A percentile compares a stretch with the other conserved stretches of the same genome.
Evolutionary conservation across 2,329 filamentous ascomycete species (phyloP).

Genomic region (Ophiosphaerella narmari): DNA sequence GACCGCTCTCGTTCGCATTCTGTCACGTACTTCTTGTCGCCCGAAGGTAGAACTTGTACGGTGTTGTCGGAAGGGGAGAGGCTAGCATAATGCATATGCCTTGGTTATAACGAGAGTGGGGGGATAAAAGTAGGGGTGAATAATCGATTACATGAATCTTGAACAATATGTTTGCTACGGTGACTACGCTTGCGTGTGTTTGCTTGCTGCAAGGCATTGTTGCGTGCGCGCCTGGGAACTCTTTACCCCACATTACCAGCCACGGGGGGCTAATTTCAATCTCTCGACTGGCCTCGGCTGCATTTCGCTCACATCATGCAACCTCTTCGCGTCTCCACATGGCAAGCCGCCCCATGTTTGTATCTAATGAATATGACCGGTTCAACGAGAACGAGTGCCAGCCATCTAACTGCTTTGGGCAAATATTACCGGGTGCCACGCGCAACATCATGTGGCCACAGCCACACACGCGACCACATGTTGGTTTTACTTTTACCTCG

Average conservation of each 20-base stretch:
- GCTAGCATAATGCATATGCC: neutral
- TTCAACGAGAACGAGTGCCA: neutral
- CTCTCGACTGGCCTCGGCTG: conserved; percentile 6
- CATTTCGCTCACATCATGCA: neutral
- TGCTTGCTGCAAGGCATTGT: neutral
- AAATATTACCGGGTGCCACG: conserved; percentile 19
- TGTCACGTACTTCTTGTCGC: neutral
- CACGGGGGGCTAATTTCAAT: neutral
- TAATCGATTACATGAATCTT: neutral
- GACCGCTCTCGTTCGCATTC: neutral
- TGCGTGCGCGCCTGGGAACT: neutral
- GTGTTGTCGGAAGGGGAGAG: no score
- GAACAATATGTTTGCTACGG: neutral
- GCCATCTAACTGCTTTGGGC: conserved; percentile 4
- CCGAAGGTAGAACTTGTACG: no score
- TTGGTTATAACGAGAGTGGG: neutral
- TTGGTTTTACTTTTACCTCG: conserved; percentile 1
- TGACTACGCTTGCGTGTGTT: neutral
- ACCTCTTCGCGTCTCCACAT: conserved; percentile 1
- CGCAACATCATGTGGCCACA: conserved; percentile 4
- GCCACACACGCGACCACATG: conserved; percentile 10
- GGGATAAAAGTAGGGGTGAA: neutral
- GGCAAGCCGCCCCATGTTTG: conserved; percentile 7
- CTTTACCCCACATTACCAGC: conserved; percentile 3
- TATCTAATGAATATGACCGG: conserved; percentile 3